Conservation (phyloP, 2,329 filamentous ascomycete genomes). For the Cladorrhinum sp. region DNA sequence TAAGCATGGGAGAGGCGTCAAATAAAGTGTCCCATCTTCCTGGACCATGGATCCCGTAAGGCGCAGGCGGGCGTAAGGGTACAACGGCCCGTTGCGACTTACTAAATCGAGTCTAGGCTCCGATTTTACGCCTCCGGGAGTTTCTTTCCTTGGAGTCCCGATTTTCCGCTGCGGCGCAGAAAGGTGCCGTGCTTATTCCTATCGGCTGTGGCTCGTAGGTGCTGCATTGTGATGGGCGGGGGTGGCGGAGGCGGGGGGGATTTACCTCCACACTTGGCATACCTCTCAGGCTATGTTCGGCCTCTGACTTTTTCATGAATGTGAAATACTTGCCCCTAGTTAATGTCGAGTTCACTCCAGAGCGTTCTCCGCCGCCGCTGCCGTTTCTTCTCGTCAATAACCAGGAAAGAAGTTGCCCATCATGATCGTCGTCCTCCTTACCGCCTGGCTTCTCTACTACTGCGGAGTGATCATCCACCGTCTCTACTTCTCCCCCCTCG, state of each 20-base stretch:
- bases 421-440: not conserved
- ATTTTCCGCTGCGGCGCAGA: not conserved
- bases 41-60: not conserved
- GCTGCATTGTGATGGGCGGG: not conserved
- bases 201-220: not conserved
- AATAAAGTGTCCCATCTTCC: not conserved
- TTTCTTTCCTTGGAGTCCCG: not conserved
- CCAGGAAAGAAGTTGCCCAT: not conserved
- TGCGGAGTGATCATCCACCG: slow-evolving; percentile 47
- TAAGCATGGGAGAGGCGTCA: not conserved
- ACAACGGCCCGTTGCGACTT: not conserved
- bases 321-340: too few species aligned
- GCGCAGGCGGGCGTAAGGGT: not conserved
- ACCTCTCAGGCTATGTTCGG: too few species aligned
- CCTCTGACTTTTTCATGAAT: too few species aligned
- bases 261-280: not conserved
- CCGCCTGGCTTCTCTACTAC: slow-evolving; percentile 31
- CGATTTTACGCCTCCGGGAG: too few species aligned
- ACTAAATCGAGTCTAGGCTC: too few species aligned
- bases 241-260: not conserved
- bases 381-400: too few species aligned
- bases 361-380: too few species aligned
- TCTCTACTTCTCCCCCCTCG: slow-evolving; percentile 59
- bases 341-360: too few species aligned
- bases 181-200: not conserved